Conservation (phyloP, 1,139 yeast species). For the Hemisphaericaspora xylofermentans region DNA sequence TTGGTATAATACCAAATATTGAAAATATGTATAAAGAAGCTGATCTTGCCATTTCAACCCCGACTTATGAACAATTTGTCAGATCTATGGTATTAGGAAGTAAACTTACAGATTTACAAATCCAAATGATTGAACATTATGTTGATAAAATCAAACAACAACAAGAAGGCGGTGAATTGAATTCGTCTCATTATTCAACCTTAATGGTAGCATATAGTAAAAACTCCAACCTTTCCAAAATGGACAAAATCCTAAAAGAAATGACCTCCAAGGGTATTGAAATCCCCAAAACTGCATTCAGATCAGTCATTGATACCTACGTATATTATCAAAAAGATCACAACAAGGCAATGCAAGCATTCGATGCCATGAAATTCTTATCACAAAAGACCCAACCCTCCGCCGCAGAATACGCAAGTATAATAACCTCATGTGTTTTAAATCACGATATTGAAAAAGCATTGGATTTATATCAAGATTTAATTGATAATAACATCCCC, state of each 20-base stretch:
- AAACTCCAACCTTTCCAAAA: constrained; percentile 19
- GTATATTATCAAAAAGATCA: constrained; percentile 53
- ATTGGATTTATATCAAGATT: constrained; percentile 72
- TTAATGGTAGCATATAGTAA: constrained; percentile 46
- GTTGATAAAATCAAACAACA: constrained; percentile 17
- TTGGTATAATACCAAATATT: constrained; percentile 32
- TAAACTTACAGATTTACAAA: constrained; percentile 21
- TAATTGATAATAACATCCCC: constrained; percentile 38
- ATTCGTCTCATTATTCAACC: constrained; percentile 22
- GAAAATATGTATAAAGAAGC: constrained; percentile 37
- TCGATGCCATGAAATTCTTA: constrained; percentile 83
- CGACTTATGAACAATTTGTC: constrained; percentile 47
- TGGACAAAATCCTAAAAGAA: constrained; percentile 16
- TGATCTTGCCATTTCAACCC: constrained; percentile 28
- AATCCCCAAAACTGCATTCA: constrained; percentile 60
- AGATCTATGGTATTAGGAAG: constrained; percentile 34
- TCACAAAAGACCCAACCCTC: constrained; percentile 67
- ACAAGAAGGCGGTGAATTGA: constrained; percentile 13
- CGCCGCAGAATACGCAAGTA: constrained; percentile 62
- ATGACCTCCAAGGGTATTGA: constrained; percentile 51
- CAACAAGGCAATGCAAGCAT: constrained; percentile 66
- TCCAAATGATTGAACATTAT: constrained; percentile 26
- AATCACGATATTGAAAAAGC: constrained; percentile 68
- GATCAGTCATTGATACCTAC: constrained; percentile 67
- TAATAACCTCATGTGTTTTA: constrained; percentile 65